Conservation (phyloP, 2,329 filamentous ascomycete species). For the Phialophora macrospora region DNA sequence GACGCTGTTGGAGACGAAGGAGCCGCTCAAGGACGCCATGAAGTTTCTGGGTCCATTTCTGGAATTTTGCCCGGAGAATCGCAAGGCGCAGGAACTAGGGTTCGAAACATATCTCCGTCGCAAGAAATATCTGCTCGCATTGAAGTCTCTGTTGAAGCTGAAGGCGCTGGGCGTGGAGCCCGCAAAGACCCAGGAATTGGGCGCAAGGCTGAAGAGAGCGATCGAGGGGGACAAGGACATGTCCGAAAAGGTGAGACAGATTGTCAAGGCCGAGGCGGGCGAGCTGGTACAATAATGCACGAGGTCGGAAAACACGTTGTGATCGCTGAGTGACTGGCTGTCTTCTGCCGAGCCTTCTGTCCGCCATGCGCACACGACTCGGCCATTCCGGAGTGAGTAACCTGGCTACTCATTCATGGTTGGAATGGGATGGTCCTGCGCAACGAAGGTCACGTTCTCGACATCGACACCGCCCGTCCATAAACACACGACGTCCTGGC, state of each 20-base stretch:
- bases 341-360: not conserved
- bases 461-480: too few relatives aligned
- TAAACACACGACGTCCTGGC: too few relatives aligned
- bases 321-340: not conserved
- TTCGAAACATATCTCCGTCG: slow-evolving; percentile 88
- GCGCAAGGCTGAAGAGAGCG: slow-evolving; percentile 69
- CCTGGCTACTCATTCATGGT: too few relatives aligned
- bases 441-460: not conserved
- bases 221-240: slow-evolving; percentile 66
- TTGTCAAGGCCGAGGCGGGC: slow-evolving; percentile 26
- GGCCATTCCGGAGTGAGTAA: not conserved
- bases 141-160: slow-evolving; percentile 81
- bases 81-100: slow-evolving; percentile 80
- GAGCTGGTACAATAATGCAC: slow-evolving; percentile 21
- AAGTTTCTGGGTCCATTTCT: slow-evolving; percentile 83
- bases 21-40: slow-evolving; percentile 83
- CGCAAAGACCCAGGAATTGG: slow-evolving; percentile 76
- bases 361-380: not conserved
- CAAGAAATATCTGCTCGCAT: slow-evolving; percentile 87
- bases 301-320: not conserved
- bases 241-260: slow-evolving; percentile 60
- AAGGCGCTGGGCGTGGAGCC: slow-evolving; percentile 70
- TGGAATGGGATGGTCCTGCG: not conserved
- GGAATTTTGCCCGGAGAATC: slow-evolving; percentile 77
- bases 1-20: slow-evolving; percentile 77